Conservation (phyloP, 208 protist species). For the Acanthamoeba triangularis region DNA sequence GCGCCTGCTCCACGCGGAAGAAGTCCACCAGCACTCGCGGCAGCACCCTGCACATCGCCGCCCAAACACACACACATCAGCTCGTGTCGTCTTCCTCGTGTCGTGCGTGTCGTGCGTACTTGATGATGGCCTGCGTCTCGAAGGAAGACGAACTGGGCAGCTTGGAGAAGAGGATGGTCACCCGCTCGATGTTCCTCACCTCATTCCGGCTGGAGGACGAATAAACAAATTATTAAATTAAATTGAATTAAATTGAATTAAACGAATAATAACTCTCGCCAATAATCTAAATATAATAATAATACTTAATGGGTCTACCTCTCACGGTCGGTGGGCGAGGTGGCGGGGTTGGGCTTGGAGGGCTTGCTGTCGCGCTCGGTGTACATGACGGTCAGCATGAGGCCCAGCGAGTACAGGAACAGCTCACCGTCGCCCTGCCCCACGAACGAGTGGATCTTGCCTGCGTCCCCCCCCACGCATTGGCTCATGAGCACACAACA, state of each 20-base stretch:
- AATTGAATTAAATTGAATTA: background rate
- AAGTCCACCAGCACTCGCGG: conserved; percentile 53
- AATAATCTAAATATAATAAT: too few species aligned
- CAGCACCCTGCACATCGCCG: background rate
- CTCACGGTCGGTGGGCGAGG: conserved; percentile 40
- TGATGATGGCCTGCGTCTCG: conserved; percentile 59
- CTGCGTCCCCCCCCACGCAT: background rate
- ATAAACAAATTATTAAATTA: background rate
- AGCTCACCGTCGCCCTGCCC: conserved; percentile 45
- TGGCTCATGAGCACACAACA: too few species aligned
- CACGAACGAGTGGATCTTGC: conserved; percentile 73
- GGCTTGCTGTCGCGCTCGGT: conserved; percentile 50
- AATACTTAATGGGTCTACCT: background rate
- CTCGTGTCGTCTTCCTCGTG: background rate
- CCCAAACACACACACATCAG: conserved; percentile 8
- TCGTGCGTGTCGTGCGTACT: background rate
- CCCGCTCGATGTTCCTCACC: conserved; percentile 59
- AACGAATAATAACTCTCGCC: too few species aligned
- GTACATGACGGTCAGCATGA: conserved; percentile 71
- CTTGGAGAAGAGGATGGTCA: conserved; percentile 65
- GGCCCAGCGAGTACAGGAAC: conserved; percentile 46
- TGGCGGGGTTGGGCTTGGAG: background rate
- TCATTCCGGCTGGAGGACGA: background rate
- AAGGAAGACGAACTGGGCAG: conserved; percentile 23
- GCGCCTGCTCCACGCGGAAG: conserved; percentile 59